phyloP scores from a whole-genome alignment of 1,284 basidiomycete species.

The Naganishia sp. region DNA sequence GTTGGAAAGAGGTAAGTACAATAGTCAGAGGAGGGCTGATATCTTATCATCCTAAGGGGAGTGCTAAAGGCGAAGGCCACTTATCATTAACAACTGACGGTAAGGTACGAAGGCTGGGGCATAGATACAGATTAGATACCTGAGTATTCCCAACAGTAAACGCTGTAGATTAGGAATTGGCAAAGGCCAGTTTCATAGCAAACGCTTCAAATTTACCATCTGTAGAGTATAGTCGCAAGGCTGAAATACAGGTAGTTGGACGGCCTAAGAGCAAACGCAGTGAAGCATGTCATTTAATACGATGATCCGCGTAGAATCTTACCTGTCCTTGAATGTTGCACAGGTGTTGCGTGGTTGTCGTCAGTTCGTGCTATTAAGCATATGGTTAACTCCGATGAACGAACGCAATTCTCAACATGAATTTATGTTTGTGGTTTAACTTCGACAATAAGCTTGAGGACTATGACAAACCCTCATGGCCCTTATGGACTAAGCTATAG shows the following conservation, averaged over 20 bases:
- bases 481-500: conserved; percentile 45
- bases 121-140: conserved; percentile 35
- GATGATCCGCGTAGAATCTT: no score
- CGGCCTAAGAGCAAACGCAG: no score
- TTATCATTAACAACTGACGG: conserved; percentile 35
- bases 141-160: conserved; percentile 32
- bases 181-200: conserved; percentile 24
- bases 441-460: conserved; percentile 35
- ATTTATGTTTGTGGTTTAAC: conserved; percentile 23
- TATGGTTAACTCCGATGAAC: conserved; percentile 39
- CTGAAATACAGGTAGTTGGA: no score
- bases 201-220: conserved; percentile 34
- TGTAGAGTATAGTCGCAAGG: conserved; percentile 31
- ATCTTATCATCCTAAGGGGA: conserved; percentile 33
- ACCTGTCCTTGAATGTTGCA: conserved; percentile 27
- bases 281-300: no score
- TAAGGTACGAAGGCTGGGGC: conserved; percentile 32
- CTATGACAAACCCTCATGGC: conserved; percentile 47
- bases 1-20: conserved; percentile 10
- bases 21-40: conserved; percentile 35
- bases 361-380: conserved; percentile 39
- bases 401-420: conserved; percentile 37
- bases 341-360: conserved; percentile 40
- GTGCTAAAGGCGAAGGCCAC: conserved; percentile 34
- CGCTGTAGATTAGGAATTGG: conserved; percentile 33